phyloP scores from a whole-genome alignment of 1,284 basidiomycete species.

The Leccinum griseonigrum region DNA sequence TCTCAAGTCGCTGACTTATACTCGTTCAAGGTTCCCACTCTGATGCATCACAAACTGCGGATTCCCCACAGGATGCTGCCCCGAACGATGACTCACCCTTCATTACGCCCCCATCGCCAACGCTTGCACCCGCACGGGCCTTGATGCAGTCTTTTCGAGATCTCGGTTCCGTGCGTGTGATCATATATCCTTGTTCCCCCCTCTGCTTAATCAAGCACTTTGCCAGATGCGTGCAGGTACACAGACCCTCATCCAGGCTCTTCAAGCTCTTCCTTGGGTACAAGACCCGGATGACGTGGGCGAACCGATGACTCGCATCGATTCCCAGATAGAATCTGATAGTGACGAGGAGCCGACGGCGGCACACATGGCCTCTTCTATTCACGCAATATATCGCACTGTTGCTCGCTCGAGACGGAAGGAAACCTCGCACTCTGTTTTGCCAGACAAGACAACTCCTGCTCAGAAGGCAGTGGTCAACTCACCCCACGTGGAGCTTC shows the following conservation, averaged over 20 bases:
- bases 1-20: constrained; percentile 3
- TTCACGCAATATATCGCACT: constrained; percentile 83
- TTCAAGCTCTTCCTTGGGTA: constrained; percentile 77
- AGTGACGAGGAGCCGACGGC: constrained; percentile 56
- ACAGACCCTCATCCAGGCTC: constrained; percentile 80
- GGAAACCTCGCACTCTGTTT: constrained; percentile 33
- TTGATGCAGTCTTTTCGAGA: constrained; percentile 54
- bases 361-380: constrained; percentile 67
- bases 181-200: not conserved
- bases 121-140: constrained; percentile 41
- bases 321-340: constrained; percentile 45
- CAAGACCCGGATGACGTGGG: constrained; percentile 67
- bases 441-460: constrained; percentile 29
- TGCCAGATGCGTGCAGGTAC: constrained; percentile 75
- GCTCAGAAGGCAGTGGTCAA: constrained; percentile 10
- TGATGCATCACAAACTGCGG: constrained; percentile 10
- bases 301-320: constrained; percentile 45
- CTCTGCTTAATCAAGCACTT: constrained; percentile 7
- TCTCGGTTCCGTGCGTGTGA: constrained; percentile 58
- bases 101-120: constrained; percentile 69
- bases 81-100: constrained; percentile 71
- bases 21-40: constrained; percentile 22
- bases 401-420: constrained; percentile 60
- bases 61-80: constrained; percentile 16
- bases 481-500: constrained; percentile 29